Conservation (phyloP, 2,329 filamentous ascomycete genomes). For the Aspergillus nomiae region DNA sequence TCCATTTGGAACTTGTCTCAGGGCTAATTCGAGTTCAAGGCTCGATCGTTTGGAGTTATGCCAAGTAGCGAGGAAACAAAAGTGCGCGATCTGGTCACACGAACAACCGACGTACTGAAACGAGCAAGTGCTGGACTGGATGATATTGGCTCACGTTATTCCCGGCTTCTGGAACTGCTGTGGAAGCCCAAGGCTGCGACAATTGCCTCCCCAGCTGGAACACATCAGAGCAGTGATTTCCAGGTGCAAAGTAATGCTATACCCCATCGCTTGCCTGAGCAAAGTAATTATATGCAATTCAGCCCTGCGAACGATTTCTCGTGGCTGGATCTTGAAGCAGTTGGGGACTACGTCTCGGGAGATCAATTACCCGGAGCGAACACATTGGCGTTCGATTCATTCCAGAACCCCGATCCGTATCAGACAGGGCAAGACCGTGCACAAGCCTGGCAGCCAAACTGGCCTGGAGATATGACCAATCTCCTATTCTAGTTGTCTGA, state of each 20-base stretch:
- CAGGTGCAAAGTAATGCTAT: conserved; percentile 33
- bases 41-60: conserved; percentile 62
- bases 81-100: conserved; percentile 59
- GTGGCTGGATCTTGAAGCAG: conserved; percentile 62
- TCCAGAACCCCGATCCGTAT: conserved; percentile 36
- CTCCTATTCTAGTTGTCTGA: conserved; percentile 33
- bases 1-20: neutral
- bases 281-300: conserved; percentile 39
- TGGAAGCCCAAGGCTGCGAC: conserved; percentile 53
- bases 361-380: conserved; percentile 42
- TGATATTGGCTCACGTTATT: conserved; percentile 63
- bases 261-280: conserved; percentile 38
- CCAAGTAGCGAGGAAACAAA: conserved; percentile 56
- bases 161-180: conserved; percentile 60
- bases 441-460: conserved; percentile 43
- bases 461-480: conserved; percentile 43
- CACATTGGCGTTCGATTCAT: conserved; percentile 38
- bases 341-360: conserved; percentile 58
- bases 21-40: conserved; percentile 34
- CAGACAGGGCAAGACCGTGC: conserved; percentile 33
- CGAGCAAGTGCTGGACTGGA: conserved; percentile 60
- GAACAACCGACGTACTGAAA: conserved; percentile 62
- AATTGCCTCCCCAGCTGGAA: conserved; percentile 25
- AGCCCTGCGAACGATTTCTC: conserved; percentile 60
- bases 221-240: conserved; percentile 34